Conservation (phyloP, 192 early-diverging fungal genomes). For the Coemansia sp. region DNA sequence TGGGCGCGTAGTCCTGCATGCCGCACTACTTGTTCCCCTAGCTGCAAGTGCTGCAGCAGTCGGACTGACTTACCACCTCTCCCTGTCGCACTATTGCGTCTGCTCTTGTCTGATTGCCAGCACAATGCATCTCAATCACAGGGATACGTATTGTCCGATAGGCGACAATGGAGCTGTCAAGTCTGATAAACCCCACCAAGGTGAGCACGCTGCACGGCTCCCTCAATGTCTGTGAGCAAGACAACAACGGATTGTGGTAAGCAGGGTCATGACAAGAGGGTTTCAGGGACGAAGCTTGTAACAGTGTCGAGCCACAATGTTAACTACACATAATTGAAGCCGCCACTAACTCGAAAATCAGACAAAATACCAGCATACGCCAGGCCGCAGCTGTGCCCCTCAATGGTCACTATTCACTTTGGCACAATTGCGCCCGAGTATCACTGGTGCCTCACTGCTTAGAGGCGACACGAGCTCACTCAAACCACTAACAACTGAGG, state of each 20-base stretch:
- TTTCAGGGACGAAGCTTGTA: no score
- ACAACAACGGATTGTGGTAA: background rate
- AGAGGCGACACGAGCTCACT: no score
- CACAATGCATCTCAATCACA: background rate
- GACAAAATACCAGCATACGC: no score
- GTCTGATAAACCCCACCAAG: background rate
- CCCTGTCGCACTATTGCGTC: constrained; percentile 7
- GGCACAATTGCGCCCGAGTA: background rate
- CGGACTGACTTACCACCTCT: background rate
- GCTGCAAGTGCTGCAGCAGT: background rate
- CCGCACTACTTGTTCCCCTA: no score
- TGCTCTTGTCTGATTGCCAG: background rate
- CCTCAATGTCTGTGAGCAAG: background rate
- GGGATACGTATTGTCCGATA: background rate
- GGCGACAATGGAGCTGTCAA: background rate
- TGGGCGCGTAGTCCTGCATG: no score
- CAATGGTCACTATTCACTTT: background rate
- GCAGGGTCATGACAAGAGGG: background rate
- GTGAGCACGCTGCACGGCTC: background rate
- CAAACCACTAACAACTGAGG: no score
- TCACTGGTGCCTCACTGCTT: no score
- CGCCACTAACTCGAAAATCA: background rate
- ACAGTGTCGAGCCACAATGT: no score
- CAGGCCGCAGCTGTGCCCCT: no score
- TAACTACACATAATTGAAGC: no score